Base-by-base conservation (phyloP, 306 rosid species). In the Corylus americana region DNA sequence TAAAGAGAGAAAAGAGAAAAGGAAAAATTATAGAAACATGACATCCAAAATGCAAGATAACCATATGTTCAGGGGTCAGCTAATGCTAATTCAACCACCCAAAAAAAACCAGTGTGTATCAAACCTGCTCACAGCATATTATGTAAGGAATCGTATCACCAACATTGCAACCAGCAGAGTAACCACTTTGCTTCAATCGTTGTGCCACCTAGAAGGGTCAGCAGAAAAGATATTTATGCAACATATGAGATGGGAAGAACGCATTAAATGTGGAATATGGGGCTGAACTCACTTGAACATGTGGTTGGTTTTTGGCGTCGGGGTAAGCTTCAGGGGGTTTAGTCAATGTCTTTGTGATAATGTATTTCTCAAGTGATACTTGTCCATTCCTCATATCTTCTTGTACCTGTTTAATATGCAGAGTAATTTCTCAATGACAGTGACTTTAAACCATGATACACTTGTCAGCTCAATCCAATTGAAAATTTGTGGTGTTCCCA, bases 261-360 rank as follows among this genome's bases (percentile, higher is more conserved):
- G 50, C 51, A 68, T 64, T 39, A 29, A 79, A 29, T 58, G 59
- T 48, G 68, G 59, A 75, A 66, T 47, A 2, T 18, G 78, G 63
- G 75, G 16, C 55, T 69, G 73, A 66, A 84, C 97, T 87, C 81
- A 95, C 98, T 78, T 90, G 93, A 80, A 95, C 98, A 80, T 95
- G 98, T 44, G 98, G 98, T 86, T 95, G 98, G 85, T 91, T 95
- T 91, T 88, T 95, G 82, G 97, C 98, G 82, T 95, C 98, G 17
- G 98, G 92, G 83, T 92, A 95, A 29, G 97, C 98, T 53, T 92
- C 98, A 39, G 97, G 97, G 55, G 97, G 94, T 86, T 95, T 95
- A 51, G 97, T 91, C 85, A 95, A 83, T 76, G 97, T 92, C 86
- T 95, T 95, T 22, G 97, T 92, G 84, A 95, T 95, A 76, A 91